A percentile compares a stretch with the other conserved stretches of the same genome.
These are phyloP conservation scores for Amylostereum areolatum DNA, from an alignment of 1,284 basidiomycete genomes.

Conservation along the genomic window DNA sequence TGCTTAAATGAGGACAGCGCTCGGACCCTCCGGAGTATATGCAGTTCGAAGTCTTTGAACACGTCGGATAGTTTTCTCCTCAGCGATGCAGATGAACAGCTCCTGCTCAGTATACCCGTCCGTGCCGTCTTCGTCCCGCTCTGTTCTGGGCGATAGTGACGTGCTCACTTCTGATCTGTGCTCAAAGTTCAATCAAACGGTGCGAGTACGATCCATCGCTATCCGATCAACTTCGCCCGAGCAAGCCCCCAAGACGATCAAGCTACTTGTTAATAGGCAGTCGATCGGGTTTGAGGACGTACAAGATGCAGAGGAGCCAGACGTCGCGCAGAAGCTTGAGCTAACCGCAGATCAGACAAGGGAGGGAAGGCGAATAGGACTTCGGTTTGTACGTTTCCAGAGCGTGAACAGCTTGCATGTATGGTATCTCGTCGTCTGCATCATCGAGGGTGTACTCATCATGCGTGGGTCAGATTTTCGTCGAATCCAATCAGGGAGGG, in stretches of 20 bases:
- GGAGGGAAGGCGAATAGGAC: constrained; percentile 50
- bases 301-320: constrained; percentile 41
- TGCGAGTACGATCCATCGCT: constrained; percentile 67
- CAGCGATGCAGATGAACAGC: constrained; percentile 78
- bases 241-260: constrained; percentile 62
- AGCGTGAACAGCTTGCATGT: constrained; percentile 69
- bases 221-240: constrained; percentile 44
- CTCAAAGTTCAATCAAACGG: constrained; percentile 71
- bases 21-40: constrained; percentile 58
- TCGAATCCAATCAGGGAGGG: constrained; percentile 69
- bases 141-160: too few relatives aligned
- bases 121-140: constrained; percentile 19
- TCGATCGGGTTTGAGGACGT: constrained; percentile 67
- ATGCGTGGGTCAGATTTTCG: constrained; percentile 54
- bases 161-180: neutral
- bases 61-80: constrained; percentile 48
- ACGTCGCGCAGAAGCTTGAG: constrained; percentile 50
- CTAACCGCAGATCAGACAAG: constrained; percentile 45
- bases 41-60: constrained; percentile 45
- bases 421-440: constrained; percentile 10
- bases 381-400: constrained; percentile 79
- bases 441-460: neutral
- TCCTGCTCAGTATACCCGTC: constrained; percentile 66
- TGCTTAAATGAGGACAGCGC: constrained; percentile 70
- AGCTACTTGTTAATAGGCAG: constrained; percentile 63